phyloP scores from a whole-genome alignment of 2,329 filamentous ascomycete species.

The Ceratocystis lukuohia region DNA sequence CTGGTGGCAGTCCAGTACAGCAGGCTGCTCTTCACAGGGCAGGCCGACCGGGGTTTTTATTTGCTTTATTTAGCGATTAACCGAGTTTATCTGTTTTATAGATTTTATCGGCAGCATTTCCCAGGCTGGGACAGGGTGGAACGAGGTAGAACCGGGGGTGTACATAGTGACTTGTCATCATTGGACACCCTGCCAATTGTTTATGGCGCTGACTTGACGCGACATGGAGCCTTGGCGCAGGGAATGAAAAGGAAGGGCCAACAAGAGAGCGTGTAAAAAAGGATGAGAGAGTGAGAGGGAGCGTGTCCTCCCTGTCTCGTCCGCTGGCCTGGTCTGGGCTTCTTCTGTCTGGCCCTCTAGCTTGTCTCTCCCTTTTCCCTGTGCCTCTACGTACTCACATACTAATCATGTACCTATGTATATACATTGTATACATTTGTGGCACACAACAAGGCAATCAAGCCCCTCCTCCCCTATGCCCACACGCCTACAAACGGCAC shows the following conservation, averaged over 20 bases:
- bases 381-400: too few relatives aligned
- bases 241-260: not conserved
- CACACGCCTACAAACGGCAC: too few relatives aligned
- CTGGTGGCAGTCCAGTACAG: too few relatives aligned
- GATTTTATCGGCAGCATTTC: conserved; percentile 10
- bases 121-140: conserved; percentile 3
- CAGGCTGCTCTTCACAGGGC: too few relatives aligned
- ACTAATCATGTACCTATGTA: too few relatives aligned
- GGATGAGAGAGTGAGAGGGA: not conserved
- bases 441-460: too few relatives aligned
- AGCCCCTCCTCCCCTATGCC: too few relatives aligned
- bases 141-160: conserved; percentile 9
- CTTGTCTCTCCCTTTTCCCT: too few relatives aligned
- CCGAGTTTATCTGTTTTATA: not conserved
- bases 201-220: conserved; percentile 10
- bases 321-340: not conserved
- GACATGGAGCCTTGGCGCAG: conserved; percentile 3
- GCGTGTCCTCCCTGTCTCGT: not conserved
- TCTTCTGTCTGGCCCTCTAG: too few relatives aligned
- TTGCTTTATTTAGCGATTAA: conserved; percentile 19
- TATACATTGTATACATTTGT: too few relatives aligned
- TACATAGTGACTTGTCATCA: not conserved
- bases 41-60: not conserved
- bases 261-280: not conserved
- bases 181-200: conserved; percentile 8